Base-by-base conservation (phyloP, 345 rosid genomes). In the Schrenkiella parvula region DNA sequence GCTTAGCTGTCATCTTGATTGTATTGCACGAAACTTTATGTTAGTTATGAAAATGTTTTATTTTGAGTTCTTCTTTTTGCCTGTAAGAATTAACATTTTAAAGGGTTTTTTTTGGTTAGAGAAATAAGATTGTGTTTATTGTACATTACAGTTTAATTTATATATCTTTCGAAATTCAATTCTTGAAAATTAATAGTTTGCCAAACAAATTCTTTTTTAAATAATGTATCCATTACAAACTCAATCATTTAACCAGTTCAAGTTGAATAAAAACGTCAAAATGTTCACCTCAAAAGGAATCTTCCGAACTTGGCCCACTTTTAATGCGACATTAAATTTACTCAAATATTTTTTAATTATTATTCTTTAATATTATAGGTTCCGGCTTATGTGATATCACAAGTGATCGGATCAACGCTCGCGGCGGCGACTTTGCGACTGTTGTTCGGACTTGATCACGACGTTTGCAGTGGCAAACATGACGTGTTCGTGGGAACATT, bases 351-450 rank as follows among this genome's bases (percentile, higher is more conserved):
- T 13, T 28, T 7, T 3, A n/a, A n/a, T n/a, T 14, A 52, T 53
- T 26, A n/a, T 26, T 7, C 12, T 53, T 26, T 28, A 31, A 28
- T 8, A 53, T 23, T 59, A 1, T 64, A 95, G 99, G 96, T 92
- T 2, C 99, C 99, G 5, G 86, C 89, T 32, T 95, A 89, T 39
- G 52, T 89, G 66, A 51, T 71, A 4, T 78, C 89, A 11, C 99
- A 95, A 82, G 75, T 90, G 4, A 50, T 83, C 0, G 99, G 98
- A 58, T 73, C 99, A 8, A 86, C 95, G 1, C 72, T 95, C 0
- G 98, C 97, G 0, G 84, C 93, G 0, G 97, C 92, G 10, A 95
- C 98, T 2, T 81, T 95, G 8, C 72, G 97, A 14, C 57, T 92
- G 44, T 22, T 95, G 25, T 92, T 95, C 48, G 74, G 77, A 25